Percentiles rank a stretch among this genome's conserved stretches.
Evolutionary conservation across 2,329 filamentous ascomycete species (phyloP).

Genomic region (Aspergillus sp.): DNA sequence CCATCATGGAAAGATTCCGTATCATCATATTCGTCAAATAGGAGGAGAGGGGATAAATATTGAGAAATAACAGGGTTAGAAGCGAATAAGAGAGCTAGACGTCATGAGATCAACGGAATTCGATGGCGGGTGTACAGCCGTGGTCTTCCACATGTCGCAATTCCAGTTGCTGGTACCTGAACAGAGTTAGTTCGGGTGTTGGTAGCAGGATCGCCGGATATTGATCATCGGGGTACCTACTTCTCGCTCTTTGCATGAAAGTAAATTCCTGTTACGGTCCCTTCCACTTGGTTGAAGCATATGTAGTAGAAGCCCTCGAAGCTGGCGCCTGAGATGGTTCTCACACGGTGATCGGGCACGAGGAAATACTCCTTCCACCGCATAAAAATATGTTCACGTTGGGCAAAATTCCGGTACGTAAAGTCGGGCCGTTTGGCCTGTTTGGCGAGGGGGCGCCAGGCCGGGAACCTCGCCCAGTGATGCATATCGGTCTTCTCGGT

Average conservation of each 20-base stretch:
- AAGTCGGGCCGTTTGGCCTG: slow-evolving; percentile 60
- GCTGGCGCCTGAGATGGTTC: slow-evolving; percentile 88
- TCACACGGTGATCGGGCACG: slow-evolving; percentile 89
- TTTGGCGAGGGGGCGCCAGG: slow-evolving; percentile 75
- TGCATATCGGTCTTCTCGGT: slow-evolving; percentile 86
- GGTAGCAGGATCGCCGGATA: neutral
- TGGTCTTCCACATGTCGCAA: slow-evolving; percentile 82
- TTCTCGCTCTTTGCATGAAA: slow-evolving; percentile 98
- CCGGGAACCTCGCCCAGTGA: slow-evolving; percentile 88
- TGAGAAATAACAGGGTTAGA: neutral
- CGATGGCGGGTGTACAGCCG: slow-evolving; percentile 81
- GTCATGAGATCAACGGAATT: slow-evolving; percentile 67
- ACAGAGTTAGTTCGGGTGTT: slow-evolving; percentile 21
- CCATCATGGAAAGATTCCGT: neutral
- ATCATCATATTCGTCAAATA: slow-evolving; percentile 1
- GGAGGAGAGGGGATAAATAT: neutral
- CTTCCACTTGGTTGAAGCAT: slow-evolving; percentile 90
- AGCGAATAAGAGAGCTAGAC: neutral
- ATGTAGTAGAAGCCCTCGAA: slow-evolving; percentile 99
- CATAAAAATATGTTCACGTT: slow-evolving; percentile 93
- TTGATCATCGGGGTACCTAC: slow-evolving; percentile 54
- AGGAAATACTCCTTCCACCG: slow-evolving; percentile 98
- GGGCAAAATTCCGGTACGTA: slow-evolving; percentile 66
- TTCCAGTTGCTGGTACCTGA: slow-evolving; percentile 87
- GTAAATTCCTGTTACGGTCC: slow-evolving; percentile 88